Percentiles rank a stretch among this genome's conserved stretches.
phyloP scores from a whole-genome alignment of 768 basidiomycete genomes.

The Vararia minispora region DNA sequence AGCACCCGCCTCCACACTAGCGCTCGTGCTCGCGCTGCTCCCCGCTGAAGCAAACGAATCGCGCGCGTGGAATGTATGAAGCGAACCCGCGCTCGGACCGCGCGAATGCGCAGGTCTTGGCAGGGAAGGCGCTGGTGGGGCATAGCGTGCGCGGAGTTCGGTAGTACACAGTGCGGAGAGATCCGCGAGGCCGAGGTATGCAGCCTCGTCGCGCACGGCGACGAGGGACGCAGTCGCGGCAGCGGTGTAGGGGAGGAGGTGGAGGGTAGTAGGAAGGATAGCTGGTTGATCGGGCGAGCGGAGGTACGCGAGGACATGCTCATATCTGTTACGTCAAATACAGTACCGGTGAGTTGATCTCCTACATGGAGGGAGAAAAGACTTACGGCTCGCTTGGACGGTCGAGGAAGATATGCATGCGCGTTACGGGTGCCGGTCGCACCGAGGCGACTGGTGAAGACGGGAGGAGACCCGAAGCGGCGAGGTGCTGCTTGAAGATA shows the following conservation, averaged over 20 bases:
- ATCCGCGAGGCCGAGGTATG: constrained; percentile 57
- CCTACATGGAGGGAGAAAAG: neutral
- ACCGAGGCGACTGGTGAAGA: too few relatives aligned
- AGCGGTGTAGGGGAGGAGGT: constrained; percentile 28
- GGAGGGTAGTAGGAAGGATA: constrained; percentile 48
- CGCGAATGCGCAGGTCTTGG: constrained; percentile 19
- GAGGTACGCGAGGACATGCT: constrained; percentile 61
- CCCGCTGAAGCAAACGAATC: constrained; percentile 10
- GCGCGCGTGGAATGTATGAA: constrained; percentile 45
- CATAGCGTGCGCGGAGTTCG: constrained; percentile 45
- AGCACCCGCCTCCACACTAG: too few relatives aligned
- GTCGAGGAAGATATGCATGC: constrained; percentile 68
- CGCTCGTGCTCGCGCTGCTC: constrained; percentile 4
- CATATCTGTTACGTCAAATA: constrained; percentile 37
- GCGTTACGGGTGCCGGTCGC: too few relatives aligned
- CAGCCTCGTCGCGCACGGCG: constrained; percentile 71
- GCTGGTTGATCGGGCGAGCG: constrained; percentile 47
- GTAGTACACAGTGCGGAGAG: constrained; percentile 56
- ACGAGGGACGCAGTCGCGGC: constrained; percentile 46
- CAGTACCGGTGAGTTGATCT: neutral
- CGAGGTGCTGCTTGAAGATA: constrained; percentile 51
- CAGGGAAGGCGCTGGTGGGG: constrained; percentile 13
- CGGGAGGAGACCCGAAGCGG: constrained; percentile 44
- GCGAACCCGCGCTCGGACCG: constrained; percentile 42
- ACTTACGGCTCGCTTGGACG: constrained; percentile 72